A percentile compares a stretch with the other conserved stretches of the same genome.
Conservation (phyloP, 2,329 filamentous ascomycete genomes). For the Trichoderma sp. region DNA sequence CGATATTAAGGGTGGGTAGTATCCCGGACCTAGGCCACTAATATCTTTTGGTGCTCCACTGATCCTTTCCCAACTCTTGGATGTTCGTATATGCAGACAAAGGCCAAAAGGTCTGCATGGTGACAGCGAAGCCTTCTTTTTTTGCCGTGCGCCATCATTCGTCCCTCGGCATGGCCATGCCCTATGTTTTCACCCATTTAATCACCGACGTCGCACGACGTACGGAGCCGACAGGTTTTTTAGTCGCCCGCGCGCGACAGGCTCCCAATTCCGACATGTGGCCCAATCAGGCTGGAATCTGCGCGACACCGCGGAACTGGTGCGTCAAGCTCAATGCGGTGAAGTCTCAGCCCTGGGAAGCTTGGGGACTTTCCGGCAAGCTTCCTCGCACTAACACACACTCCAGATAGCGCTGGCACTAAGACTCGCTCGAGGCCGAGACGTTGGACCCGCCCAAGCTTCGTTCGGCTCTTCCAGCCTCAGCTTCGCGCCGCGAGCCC, state of each 20-base stretch:
- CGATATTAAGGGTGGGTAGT: not conserved
- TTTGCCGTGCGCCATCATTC: not conserved
- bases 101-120: not conserved
- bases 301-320: constrained; percentile 21
- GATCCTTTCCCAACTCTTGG: not conserved
- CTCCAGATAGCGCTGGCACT: constrained; percentile 17
- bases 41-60: constrained; percentile 17
- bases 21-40: constrained; percentile 10
- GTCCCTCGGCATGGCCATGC: not conserved
- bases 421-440: not conserved
- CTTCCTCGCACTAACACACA: constrained; percentile 4
- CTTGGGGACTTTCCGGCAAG: not conserved
- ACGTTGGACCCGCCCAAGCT: not conserved
- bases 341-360: constrained; percentile 8
- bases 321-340: constrained; percentile 25
- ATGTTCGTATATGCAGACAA: not conserved
- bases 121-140: not conserved
- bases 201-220: constrained; percentile 19
- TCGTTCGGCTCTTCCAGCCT: not conserved
- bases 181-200: constrained; percentile 4
- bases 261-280: constrained; percentile 6
- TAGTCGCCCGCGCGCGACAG: not conserved
- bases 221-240: constrained; percentile 6
- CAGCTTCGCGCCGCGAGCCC: constrained; percentile 9
- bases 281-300: constrained; percentile 21